Percentiles rank a stretch among this genome's conserved stretches.
These are phyloP conservation scores for Hippophae tibetana DNA, from an alignment of 306 rosid species.

Conservation along the genomic window DNA sequence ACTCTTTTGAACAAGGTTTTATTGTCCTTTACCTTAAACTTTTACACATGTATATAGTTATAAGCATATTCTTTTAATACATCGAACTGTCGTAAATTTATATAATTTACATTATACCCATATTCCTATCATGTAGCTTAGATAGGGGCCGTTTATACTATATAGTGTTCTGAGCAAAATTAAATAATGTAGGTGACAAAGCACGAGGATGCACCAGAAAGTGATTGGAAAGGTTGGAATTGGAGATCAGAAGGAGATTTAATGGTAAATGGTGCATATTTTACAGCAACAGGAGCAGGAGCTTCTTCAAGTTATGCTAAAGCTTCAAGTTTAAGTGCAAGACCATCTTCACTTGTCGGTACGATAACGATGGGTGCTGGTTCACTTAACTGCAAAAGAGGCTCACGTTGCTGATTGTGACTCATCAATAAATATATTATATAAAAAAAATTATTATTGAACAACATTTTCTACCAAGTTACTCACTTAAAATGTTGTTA, in stretches of 20 bases:
- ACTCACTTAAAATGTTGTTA: too few species aligned
- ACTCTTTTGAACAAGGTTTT: not conserved
- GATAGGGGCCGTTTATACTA: too few species aligned
- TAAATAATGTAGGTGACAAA: constrained; percentile 60
- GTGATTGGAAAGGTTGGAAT: constrained; percentile 79
- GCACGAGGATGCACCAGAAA: constrained; percentile 87
- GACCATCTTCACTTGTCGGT: constrained; percentile 80
- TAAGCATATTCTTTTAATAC: too few species aligned
- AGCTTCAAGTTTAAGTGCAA: constrained; percentile 88
- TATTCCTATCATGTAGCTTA: too few species aligned
- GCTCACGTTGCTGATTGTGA: constrained; percentile 72
- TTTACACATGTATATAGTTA: too few species aligned
- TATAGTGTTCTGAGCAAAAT: not conserved
- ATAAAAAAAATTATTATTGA: too few species aligned
- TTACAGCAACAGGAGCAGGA: constrained; percentile 71
- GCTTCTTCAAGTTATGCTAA: constrained; percentile 85
- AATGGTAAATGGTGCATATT: constrained; percentile 75
- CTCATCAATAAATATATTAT: not conserved
- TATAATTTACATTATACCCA: too few species aligned
- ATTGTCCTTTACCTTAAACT: not conserved
- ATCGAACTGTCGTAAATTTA: too few species aligned
- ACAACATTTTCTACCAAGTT: not conserved
- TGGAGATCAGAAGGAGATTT: constrained; percentile 93
- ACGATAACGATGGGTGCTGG: constrained; percentile 60
- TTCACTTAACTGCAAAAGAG: constrained; percentile 60